These are phyloP conservation scores for Lindgomyces ingoldianus DNA, from an alignment of 495 filamentous ascomycete species.

Conservation along the genomic window DNA sequence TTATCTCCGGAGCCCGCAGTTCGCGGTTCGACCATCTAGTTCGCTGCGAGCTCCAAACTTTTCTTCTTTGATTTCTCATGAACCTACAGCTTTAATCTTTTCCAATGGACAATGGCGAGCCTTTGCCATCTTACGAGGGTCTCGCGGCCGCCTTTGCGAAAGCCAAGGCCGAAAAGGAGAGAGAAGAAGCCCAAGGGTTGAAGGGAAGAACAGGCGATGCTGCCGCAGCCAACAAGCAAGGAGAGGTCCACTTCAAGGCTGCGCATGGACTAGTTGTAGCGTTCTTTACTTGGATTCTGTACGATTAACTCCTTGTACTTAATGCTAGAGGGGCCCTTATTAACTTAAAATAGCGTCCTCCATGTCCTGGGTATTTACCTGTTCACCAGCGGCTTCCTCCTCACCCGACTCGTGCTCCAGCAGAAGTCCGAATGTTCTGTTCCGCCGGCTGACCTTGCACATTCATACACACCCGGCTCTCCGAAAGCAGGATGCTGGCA, in stretches of 20 bases:
- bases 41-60: not conserved
- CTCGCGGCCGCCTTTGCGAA: conserved; percentile 46
- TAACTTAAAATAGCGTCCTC: conserved; percentile 55
- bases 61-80: not conserved
- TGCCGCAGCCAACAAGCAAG: conserved; percentile 42
- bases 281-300: conserved; percentile 55
- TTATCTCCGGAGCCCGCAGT: not conserved
- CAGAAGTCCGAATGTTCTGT: conserved; percentile 78
- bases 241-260: conserved; percentile 55
- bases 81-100: not conserved
- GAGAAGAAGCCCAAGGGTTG: conserved; percentile 38
- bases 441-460: conserved; percentile 61
- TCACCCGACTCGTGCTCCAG: conserved; percentile 87
- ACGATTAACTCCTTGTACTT: not conserved
- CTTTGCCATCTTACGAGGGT: conserved; percentile 41
- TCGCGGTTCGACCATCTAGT: not conserved
- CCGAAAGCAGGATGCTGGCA: conserved; percentile 85
- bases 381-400: conserved; percentile 95
- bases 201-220: conserved; percentile 29
- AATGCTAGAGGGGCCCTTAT: not conserved
- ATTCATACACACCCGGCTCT: conserved; percentile 50
- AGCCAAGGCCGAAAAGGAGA: conserved; percentile 42
- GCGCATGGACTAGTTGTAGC: conserved; percentile 53
- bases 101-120: conserved; percentile 40
- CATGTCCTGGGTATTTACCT: conserved; percentile 83